Conservation (phyloP, 1,284 basidiomycete species). For the Macrocybe sp. region DNA sequence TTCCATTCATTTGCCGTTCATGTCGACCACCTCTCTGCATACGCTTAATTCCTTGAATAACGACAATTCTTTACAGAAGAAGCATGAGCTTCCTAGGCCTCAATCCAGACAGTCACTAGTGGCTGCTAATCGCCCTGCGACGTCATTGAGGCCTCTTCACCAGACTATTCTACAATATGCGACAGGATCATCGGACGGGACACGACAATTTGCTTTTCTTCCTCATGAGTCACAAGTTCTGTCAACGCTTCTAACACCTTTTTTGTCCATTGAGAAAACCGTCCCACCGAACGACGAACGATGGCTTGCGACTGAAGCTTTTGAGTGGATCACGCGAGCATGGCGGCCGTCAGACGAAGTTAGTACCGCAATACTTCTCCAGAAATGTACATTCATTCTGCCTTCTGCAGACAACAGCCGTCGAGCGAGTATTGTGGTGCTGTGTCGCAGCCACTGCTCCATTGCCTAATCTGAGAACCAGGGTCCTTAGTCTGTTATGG, state of each 20-base stretch:
- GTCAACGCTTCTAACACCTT: constrained; percentile 52
- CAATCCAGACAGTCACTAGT: constrained; percentile 33
- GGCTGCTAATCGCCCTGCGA: constrained; percentile 16
- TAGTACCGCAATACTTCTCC: constrained; percentile 17
- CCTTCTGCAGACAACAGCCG: constrained; percentile 33
- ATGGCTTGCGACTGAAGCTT: constrained; percentile 51
- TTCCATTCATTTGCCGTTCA: constrained; percentile 44
- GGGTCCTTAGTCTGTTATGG: constrained; percentile 44
- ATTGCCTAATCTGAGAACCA: constrained; percentile 35
- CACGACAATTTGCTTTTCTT: constrained; percentile 27
- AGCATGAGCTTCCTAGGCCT: constrained; percentile 30
- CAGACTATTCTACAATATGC: constrained; percentile 39
- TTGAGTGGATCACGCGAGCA: constrained; percentile 49
- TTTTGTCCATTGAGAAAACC: constrained; percentile 34
- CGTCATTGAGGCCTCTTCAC: constrained; percentile 36
- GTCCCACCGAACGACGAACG: constrained; percentile 43
- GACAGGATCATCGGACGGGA: constrained; percentile 25
- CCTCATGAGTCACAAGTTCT: constrained; percentile 57
- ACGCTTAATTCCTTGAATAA: constrained; percentile 18
- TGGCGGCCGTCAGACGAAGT: constrained; percentile 53
- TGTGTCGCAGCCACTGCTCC: constrained; percentile 47
- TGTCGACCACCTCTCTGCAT: constrained; percentile 36
- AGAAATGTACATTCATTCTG: constrained; percentile 1
- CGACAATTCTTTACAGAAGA: constrained; percentile 20
- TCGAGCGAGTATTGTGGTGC: constrained; percentile 65